A percentile compares a stretch with the other conserved stretches of the same genome.
Evolutionary conservation across 352 stramenopile species (phyloP).

Genomic region (Globisporangium irregulare): DNA sequence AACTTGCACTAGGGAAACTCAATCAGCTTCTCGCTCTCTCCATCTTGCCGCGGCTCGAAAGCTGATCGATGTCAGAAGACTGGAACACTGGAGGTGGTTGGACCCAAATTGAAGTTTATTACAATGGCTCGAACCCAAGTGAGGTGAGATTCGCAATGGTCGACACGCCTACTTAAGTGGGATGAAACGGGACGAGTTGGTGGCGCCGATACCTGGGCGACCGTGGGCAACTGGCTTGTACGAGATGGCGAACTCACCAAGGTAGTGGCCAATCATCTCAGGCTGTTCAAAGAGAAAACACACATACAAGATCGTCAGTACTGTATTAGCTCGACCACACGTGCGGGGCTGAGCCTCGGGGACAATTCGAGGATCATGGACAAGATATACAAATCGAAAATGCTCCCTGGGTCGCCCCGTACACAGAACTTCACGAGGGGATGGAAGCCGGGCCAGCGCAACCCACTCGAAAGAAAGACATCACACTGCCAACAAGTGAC

Average conservation of each 20-base stretch:
- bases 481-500: not conserved
- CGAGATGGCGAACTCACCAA: constrained; percentile 99
- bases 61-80: not conserved
- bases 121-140: constrained; percentile 72
- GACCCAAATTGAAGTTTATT: constrained; percentile 61
- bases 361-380: constrained; percentile 6
- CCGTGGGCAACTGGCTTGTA: constrained; percentile 98
- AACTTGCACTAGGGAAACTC: not conserved
- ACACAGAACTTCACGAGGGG: constrained; percentile 87
- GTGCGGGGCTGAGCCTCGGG: not conserved
- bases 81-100: constrained; percentile 1
- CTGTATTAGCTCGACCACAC: constrained; percentile 8
- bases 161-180: constrained; percentile 93
- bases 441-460: constrained; percentile 45
- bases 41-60: not conserved
- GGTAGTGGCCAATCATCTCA: constrained; percentile 99
- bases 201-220: constrained; percentile 98
- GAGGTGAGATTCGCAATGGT: constrained; percentile 31
- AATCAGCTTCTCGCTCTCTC: not conserved
- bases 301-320: constrained; percentile 22
- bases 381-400: constrained; percentile 17
- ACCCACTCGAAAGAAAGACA: not conserved
- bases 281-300: constrained; percentile 46
- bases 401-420: constrained; percentile 86
- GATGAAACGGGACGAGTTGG: constrained; percentile 98